Evolutionary conservation across 805 yeast species (phyloP).

Genomic region (Cyberlindnera euphorbiiphila): DNA sequence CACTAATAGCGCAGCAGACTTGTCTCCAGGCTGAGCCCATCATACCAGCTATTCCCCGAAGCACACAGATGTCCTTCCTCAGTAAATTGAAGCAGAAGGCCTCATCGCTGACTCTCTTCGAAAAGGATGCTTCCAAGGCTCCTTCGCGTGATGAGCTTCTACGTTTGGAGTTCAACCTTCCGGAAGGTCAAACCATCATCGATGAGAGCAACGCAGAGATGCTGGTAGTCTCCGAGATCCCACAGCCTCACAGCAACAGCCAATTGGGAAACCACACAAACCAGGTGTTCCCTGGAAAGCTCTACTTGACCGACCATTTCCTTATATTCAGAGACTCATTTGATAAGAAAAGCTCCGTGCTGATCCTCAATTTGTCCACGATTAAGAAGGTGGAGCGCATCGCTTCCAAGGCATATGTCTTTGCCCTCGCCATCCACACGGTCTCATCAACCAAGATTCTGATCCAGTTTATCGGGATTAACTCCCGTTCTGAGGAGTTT

Average conservation of each 20-base stretch:
- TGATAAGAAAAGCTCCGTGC: slow-evolving; percentile 63
- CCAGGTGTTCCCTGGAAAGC: slow-evolving; percentile 51
- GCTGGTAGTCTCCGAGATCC: slow-evolving; percentile 27
- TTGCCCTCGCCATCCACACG: slow-evolving; percentile 71
- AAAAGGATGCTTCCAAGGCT: slow-evolving; percentile 27
- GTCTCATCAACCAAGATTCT: slow-evolving; percentile 60
- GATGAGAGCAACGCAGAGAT: slow-evolving; percentile 69
- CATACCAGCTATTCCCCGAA: too few species aligned
- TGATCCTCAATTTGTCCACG: slow-evolving; percentile 71
- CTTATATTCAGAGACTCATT: slow-evolving; percentile 69
- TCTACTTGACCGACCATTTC: slow-evolving; percentile 73
- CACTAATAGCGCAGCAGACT: too few species aligned
- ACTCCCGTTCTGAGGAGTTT: slow-evolving; percentile 76
- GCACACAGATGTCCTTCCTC: slow-evolving; percentile 41
- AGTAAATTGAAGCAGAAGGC: slow-evolving; percentile 44
- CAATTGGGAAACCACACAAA: slow-evolving; percentile 25
- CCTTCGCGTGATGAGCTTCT: slow-evolving; percentile 59
- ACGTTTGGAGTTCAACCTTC: slow-evolving; percentile 63
- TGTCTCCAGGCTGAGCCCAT: too few species aligned
- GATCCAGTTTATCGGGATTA: slow-evolving; percentile 73
- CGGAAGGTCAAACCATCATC: slow-evolving; percentile 62
- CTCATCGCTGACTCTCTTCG: slow-evolving; percentile 39
- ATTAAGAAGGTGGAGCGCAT: slow-evolving; percentile 82
- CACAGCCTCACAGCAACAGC: slow-evolving; percentile 13
- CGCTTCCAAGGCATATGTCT: slow-evolving; percentile 70